Conservation (phyloP, 2,329 filamentous ascomycete genomes). For the Colletotrichum limetticola region DNA sequence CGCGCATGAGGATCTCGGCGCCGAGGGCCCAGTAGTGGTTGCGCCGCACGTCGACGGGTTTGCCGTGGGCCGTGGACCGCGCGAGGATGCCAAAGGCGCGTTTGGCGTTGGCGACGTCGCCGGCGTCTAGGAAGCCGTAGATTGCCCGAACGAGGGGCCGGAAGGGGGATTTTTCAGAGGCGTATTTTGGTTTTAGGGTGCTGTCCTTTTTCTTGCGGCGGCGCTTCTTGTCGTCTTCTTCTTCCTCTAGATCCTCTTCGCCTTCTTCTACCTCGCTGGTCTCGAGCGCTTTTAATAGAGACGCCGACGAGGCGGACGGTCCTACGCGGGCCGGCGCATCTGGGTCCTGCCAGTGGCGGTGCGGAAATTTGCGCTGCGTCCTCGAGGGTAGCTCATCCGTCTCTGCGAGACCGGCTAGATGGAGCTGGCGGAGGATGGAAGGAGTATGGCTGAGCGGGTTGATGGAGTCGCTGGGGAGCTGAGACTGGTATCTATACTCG, state of each 20-base stretch:
- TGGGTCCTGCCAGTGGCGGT: conserved; percentile 46
- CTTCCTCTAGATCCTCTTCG: conserved; percentile 13
- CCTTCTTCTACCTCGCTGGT: conserved; percentile 7
- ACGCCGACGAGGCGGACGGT: neutral
- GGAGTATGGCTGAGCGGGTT: conserved; percentile 67
- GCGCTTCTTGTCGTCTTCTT: conserved; percentile 32
- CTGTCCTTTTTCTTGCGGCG: conserved; percentile 35
- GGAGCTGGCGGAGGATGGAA: conserved; percentile 62
- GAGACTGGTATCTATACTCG: conserved; percentile 27
- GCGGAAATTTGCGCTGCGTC: conserved; percentile 60
- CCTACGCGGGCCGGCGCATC: neutral
- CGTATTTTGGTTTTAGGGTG: conserved; percentile 24
- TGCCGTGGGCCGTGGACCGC: conserved; percentile 59
- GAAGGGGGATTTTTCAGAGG: conserved; percentile 32
- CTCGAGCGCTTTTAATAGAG: neutral
- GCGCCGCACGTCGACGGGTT: conserved; percentile 73
- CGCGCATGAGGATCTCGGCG: conserved; percentile 82
- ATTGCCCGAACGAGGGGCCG: conserved; percentile 61
- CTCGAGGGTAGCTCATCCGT: conserved; percentile 54
- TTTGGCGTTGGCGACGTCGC: conserved; percentile 77
- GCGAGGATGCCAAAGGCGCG: conserved; percentile 78
- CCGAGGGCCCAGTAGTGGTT: conserved; percentile 84
- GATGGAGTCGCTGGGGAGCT: conserved; percentile 50
- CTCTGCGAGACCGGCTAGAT: conserved; percentile 62
- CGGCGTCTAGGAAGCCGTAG: conserved; percentile 76